Evolutionary conservation across 768 basidiomycete genomes (phyloP).

Genomic region (Lyophyllum decastes): DNA sequence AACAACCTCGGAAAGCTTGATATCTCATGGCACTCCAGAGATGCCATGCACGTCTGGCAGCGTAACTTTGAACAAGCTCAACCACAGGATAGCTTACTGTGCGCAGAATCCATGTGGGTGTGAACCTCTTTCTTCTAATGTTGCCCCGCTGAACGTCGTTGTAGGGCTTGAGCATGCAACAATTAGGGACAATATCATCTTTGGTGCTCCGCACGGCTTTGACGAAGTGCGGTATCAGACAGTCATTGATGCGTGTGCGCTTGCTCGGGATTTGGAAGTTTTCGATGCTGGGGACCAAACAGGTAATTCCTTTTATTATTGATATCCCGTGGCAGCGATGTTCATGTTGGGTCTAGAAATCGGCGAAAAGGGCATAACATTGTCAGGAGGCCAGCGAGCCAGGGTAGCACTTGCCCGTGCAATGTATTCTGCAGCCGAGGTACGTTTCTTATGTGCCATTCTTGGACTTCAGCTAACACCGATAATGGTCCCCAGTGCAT

Average conservation of each 20-base stretch:
- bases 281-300: conserved; percentile 80
- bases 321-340: background rate
- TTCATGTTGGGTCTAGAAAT: conserved; percentile 46
- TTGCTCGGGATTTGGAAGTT: conserved; percentile 68
- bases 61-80: conserved; percentile 55
- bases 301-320: conserved; percentile 35
- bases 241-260: conserved; percentile 75
- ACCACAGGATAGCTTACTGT: conserved; percentile 68
- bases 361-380: conserved; percentile 78
- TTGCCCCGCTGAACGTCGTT: conserved; percentile 21
- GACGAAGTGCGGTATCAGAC: conserved; percentile 63
- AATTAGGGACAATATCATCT: conserved; percentile 81
- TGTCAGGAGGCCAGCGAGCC: conserved; percentile 76
- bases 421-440: conserved; percentile 70
- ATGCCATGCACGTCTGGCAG: conserved; percentile 57
- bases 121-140: background rate
- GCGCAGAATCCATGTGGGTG: conserved; percentile 64
- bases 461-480: background rate
- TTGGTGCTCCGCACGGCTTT: conserved; percentile 60
- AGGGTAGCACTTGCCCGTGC: conserved; percentile 78
- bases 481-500: conserved; percentile 41
- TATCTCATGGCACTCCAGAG: conserved; percentile 35
- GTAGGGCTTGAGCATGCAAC: conserved; percentile 80
- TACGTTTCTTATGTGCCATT: conserved; percentile 20
- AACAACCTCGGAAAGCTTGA: too few species aligned